Conservation (phyloP, 305 asterid species). For the Solanum aculeatissimum region DNA sequence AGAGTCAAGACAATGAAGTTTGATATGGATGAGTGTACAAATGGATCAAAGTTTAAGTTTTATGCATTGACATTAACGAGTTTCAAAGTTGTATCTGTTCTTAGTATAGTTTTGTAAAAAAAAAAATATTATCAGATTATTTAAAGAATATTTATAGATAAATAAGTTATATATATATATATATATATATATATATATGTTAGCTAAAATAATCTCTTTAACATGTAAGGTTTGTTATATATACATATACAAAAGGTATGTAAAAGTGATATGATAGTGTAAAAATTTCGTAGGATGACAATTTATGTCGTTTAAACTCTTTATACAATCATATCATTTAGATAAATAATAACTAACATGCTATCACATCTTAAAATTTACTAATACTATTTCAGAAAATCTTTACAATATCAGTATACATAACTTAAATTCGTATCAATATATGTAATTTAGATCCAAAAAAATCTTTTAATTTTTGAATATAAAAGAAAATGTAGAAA, state of each 20-base stretch:
- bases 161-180: no score
- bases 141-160: background rate
- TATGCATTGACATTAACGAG: background rate
- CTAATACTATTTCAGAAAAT: background rate
- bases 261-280: background rate
- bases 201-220: background rate
- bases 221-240: background rate
- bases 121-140: background rate
- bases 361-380: background rate
- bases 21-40: no score
- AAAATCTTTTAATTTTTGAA: background rate
- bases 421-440: background rate
- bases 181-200: no score
- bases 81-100: accelerated
- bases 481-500: background rate
- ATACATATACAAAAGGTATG: background rate
- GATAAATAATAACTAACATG: background rate
- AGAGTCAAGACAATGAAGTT: background rate
- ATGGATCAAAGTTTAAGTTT: background rate
- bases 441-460: background rate
- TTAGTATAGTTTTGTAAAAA: background rate
- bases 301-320: background rate
- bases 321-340: background rate
- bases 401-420: background rate
- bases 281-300: background rate